Evolutionary conservation across 257 asterid species (phyloP).

Genomic region (Thymus mandschuricus): DNA sequence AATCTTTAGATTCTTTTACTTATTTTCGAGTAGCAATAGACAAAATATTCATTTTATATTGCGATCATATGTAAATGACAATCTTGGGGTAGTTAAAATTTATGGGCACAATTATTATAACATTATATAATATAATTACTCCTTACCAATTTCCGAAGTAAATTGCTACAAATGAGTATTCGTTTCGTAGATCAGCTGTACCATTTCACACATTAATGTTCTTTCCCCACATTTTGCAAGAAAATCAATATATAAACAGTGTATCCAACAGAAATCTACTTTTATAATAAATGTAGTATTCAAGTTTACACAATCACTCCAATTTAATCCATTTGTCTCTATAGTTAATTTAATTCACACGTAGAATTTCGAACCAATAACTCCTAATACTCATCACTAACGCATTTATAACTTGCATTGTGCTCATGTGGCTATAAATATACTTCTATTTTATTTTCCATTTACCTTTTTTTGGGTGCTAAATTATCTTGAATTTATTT

Average conservation of each 20-base stretch:
- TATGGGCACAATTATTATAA: conserved; percentile 2
- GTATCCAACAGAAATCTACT: conserved; percentile 36
- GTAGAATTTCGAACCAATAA: conserved; percentile 27
- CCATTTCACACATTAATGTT: conserved; percentile 16
- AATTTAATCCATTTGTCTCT: conserved; percentile 34
- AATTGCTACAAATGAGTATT: neutral
- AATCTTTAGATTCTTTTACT: neutral
- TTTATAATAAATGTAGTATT: conserved; percentile 41
- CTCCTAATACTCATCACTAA: conserved; percentile 21
- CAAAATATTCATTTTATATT: neutral
- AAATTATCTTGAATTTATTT: neutral
- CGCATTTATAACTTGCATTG: conserved; percentile 22
- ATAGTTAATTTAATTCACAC: conserved; percentile 25
- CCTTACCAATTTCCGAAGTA: conserved; percentile 1
- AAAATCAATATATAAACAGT: conserved; percentile 30
- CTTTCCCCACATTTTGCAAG: conserved; percentile 33
- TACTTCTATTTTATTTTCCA: neutral
- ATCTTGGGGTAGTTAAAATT: neutral
- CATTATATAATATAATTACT: neutral
- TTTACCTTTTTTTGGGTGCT: neutral
- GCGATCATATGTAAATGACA: neutral
- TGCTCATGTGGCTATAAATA: conserved; percentile 28
- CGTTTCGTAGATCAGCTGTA: neutral
- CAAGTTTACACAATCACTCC: conserved; percentile 39
- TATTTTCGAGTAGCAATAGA: neutral